These are phyloP conservation scores for Aspergillus novoparasiticus DNA, from an alignment of 2,329 filamentous ascomycete genomes.

Conservation along the genomic window DNA sequence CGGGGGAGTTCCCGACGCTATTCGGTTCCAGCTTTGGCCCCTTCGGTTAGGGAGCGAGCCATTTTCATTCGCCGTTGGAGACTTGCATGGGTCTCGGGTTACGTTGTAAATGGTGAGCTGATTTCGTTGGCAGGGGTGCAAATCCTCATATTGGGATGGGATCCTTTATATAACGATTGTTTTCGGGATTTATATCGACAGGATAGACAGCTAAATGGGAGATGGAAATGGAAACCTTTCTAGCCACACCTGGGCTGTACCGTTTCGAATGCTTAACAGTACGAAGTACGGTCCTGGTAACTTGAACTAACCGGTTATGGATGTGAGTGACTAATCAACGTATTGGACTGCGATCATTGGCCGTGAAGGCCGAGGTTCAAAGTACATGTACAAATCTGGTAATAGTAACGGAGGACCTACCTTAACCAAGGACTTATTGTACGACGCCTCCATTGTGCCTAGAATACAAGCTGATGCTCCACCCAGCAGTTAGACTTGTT, in stretches of 20 bases:
- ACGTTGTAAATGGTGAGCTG: not conserved
- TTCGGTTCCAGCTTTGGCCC: not conserved
- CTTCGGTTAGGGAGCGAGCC: not conserved
- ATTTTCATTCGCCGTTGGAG: not conserved
- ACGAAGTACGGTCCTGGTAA: not conserved
- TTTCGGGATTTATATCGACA: no score
- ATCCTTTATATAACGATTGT: no score
- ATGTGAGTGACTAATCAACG: not conserved
- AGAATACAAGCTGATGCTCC: no score
- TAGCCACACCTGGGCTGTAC: no score
- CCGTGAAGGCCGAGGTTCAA: no score
- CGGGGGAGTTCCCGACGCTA: not conserved
- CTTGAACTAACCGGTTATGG: not conserved
- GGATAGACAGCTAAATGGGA: not conserved
- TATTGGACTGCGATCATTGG: no score
- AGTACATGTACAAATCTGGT: no score
- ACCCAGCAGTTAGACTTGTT: no score
- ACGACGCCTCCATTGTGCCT: not conserved
- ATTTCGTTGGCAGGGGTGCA: not conserved
- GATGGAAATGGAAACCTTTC: not conserved
- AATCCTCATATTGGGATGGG: not conserved
- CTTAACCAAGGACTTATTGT: no score
- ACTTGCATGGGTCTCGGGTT: not conserved
- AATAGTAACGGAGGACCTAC: no score
- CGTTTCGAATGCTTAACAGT: no score